Evolutionary conservation across 2,329 filamentous ascomycete genomes (phyloP), one percentile per base, ranked within the genome.

Genomic region (Phialemonium atrogriseum): DNA sequence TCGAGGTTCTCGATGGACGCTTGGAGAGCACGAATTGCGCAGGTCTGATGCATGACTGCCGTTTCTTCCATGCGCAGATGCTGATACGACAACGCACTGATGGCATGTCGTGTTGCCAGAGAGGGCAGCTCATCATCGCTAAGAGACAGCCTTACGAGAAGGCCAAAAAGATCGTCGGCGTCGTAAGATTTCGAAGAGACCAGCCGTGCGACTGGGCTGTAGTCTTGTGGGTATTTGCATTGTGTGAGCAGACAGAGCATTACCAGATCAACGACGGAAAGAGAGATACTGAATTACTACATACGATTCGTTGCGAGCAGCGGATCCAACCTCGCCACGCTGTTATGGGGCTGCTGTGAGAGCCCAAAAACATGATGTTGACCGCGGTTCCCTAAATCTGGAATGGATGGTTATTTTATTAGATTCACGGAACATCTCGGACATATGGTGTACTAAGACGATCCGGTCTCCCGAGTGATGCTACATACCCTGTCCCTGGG

Each of bases 61-160:
- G 17, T 25, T 5, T 26, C 13, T 8, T 28, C 24, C 9, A 32
- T 25, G 20, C 33, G 38, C 5, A 43, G 23, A 14, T 33, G 36
- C 16, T 43, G 38, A 15, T 35, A 34, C 2, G 42, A 36, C 9
- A 43, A 26, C 4, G 42, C 38, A 10, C 40, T 30, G n/a, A 44
- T 17, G 23, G 37, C 37, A 29, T 43, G 36, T 3, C 40, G 37
- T 7, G 36, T 38, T 11, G 42, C 38, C 14, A 41, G 19, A 10
- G 37, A 26, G 2, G 41, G 30, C 10, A 33, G 31, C 14, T 26
- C 22, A 15, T 45, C 39, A 32, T 42, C 40, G 11, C 35, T 36
- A 6, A 46, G 21, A 2, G 44, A 42, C 36, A 46, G 41, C 11
- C 39, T 38, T 22, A 44, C 32, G 7, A 46, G 32, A 11, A 46